Evolutionary conservation across 2,329 filamentous ascomycete species (phyloP).

Genomic region (Fusarium duplospermum): DNA sequence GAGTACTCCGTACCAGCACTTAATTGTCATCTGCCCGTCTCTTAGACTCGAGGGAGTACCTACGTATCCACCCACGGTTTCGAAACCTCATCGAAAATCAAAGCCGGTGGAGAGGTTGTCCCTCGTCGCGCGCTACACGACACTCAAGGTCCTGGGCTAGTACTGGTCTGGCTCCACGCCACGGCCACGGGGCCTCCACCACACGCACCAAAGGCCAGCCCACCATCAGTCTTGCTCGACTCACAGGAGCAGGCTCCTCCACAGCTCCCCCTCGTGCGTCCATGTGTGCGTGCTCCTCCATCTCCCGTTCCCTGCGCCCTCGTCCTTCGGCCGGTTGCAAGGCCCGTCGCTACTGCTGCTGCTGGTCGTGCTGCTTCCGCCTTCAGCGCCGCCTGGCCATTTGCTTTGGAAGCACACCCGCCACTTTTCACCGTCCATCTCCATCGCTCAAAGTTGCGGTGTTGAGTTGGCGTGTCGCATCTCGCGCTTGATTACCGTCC

Average conservation of each 20-base stretch:
- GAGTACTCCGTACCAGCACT: background rate
- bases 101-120: constrained; percentile 26
- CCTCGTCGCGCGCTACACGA: constrained; percentile 41
- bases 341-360: background rate
- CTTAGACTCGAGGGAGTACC: constrained; percentile 8
- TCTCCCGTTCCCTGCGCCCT: constrained; percentile 4
- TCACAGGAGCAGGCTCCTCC: background rate
- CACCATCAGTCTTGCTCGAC: constrained; percentile 25
- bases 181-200: constrained; percentile 38
- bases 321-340: background rate
- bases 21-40: background rate
- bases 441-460: constrained; percentile 36
- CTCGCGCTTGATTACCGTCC: constrained; percentile 40
- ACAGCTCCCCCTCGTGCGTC: background rate
- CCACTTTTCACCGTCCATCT: constrained; percentile 24
- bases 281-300: constrained; percentile 10
- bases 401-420: constrained; percentile 17
- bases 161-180: constrained; percentile 31
- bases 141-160: constrained; percentile 28
- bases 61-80: constrained; percentile 40
- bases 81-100: constrained; percentile 23
- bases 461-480: constrained; percentile 39
- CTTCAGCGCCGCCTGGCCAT: constrained; percentile 25
- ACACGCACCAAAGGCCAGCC: constrained; percentile 20
- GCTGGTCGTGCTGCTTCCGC: background rate